Conservation (phyloP, 345 rosid species). For the Brassica cretica region DNA sequence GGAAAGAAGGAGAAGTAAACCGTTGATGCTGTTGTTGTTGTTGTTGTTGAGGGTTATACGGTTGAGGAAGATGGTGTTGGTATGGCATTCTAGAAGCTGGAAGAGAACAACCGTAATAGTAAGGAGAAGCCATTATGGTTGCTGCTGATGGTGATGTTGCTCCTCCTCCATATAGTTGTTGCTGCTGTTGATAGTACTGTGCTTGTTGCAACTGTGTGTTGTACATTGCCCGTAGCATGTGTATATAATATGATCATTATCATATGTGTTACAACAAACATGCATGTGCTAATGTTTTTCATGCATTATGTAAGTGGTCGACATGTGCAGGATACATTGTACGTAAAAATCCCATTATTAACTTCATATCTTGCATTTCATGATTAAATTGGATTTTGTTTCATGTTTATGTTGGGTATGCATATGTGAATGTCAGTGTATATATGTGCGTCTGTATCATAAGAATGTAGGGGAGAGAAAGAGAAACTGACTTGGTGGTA, state of each 20-base stretch:
- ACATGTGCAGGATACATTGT: constrained; percentile 31
- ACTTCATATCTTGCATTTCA: constrained; percentile 26
- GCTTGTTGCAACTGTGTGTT: constrained; percentile 67
- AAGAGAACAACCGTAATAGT: constrained; percentile 66
- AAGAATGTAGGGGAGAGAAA: constrained; percentile 12
- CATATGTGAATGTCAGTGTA: background rate
- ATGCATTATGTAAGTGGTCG: constrained; percentile 37
- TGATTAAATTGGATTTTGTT: constrained; percentile 24
- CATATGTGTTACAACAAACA: constrained; percentile 21
- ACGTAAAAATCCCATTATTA: constrained; percentile 31
- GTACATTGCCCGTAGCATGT: constrained; percentile 47
- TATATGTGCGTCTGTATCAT: constrained; percentile 11
- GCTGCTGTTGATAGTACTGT: constrained; percentile 60
- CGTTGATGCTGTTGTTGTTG: constrained; percentile 53
- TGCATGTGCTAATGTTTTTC: constrained; percentile 35
- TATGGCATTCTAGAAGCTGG: constrained; percentile 61
- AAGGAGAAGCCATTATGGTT: constrained; percentile 49
- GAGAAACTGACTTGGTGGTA: constrained; percentile 64
- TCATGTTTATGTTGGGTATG: background rate
- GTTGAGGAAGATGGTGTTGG: constrained; percentile 46
- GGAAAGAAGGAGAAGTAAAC: constrained; percentile 52
- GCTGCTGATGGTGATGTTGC: constrained; percentile 44
- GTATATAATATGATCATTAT: constrained; percentile 13
- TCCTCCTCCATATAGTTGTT: constrained; percentile 45
- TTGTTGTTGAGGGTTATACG: constrained; percentile 42